Base-by-base conservation (phyloP, 345 rosid species). In the Microcos paniculata region DNA sequence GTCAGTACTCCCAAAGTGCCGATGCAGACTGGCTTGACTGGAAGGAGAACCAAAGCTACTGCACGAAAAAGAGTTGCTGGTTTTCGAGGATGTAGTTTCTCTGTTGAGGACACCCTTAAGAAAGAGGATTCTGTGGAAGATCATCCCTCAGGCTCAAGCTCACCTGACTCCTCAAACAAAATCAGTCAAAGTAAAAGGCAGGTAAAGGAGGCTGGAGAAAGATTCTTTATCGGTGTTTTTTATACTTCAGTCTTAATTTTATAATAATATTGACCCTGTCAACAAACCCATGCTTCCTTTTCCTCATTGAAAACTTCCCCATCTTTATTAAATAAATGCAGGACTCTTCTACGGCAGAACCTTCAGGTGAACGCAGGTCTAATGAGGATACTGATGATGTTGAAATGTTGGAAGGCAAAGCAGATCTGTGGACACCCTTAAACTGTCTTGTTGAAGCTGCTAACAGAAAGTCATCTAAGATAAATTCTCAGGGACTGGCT, bases 381-480 rank as follows among this genome's bases (percentile, higher is more conserved):
- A 64, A 78, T 31, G 79, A 69, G 14, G 81, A 78, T 64, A 59
- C 30, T 23, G 81, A 86, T 45, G 78, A 80, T 76, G 78, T 48
- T 76, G 84, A 89, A 78, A 62, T 78, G 43, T 77, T 68, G 51
- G 92, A 87, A 76, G 85, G 83, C 66, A 91, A 89, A 76, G 77
- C 80, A 40, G 92, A 91, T 81, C 77, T 83, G 21, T 89, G 93
- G 93, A 91, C 90, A 30, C 89, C 96, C 4, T 89, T 91, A 66
- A 88, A 87, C 81, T 85, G 91, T 85, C 92, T 89, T 63, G 91
- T 89, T 78, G 96, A 91, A 82, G 96, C 92, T 68, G 91, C 92
- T 52, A 91, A 91, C 81, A 87, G 89, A 77, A 89, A 89, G 81
- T 85, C 89, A 38, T 85, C 89, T 26, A 84, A 83, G 81, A 71